Evolutionary conservation across 805 yeast species (phyloP).

Genomic region (Kazachstania kunashirensis): DNA sequence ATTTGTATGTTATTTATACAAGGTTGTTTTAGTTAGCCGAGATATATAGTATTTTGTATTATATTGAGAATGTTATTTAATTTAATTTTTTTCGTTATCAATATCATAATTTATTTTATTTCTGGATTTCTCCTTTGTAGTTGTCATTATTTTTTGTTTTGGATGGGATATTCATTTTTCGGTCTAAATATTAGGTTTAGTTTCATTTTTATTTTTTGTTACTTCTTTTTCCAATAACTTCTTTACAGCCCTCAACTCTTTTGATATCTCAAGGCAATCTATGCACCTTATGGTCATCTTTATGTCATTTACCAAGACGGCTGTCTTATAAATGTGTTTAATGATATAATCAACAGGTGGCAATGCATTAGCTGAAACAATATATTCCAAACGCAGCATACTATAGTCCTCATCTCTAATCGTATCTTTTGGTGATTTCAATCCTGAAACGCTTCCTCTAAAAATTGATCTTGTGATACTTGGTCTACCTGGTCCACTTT

Average conservation of each 20-base stretch:
- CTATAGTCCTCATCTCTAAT: conserved; percentile 8
- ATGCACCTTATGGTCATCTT: conserved; percentile 40
- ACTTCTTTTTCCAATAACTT: conserved; percentile 3
- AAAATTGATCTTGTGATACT: not conserved
- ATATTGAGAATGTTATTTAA: too few relatives aligned
- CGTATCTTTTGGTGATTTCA: conserved; percentile 8
- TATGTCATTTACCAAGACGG: conserved; percentile 53
- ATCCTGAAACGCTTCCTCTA: not conserved
- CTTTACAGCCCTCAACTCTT: conserved; percentile 14
- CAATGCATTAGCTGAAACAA: conserved; percentile 46
- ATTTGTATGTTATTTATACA: too few relatives aligned
- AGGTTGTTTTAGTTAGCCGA: too few relatives aligned
- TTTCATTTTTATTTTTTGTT: conserved; percentile 3
- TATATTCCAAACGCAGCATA: conserved; percentile 43
- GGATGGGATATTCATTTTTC: not conserved
- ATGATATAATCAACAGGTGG: conserved; percentile 48
- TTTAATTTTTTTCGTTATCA: too few relatives aligned
- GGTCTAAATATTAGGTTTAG: too few relatives aligned
- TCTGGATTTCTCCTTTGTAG: too few relatives aligned
- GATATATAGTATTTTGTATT: too few relatives aligned
- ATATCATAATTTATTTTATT: too few relatives aligned
- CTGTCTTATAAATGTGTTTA: conserved; percentile 51
- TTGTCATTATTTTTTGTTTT: not conserved
- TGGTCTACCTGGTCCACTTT: conserved; percentile 1
- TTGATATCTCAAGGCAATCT: conserved; percentile 27